Evolutionary conservation across 2,329 filamentous ascomycete species (phyloP), one percentile per base, ranked within the genome.

Genomic region (Fusarium multiceps): DNA sequence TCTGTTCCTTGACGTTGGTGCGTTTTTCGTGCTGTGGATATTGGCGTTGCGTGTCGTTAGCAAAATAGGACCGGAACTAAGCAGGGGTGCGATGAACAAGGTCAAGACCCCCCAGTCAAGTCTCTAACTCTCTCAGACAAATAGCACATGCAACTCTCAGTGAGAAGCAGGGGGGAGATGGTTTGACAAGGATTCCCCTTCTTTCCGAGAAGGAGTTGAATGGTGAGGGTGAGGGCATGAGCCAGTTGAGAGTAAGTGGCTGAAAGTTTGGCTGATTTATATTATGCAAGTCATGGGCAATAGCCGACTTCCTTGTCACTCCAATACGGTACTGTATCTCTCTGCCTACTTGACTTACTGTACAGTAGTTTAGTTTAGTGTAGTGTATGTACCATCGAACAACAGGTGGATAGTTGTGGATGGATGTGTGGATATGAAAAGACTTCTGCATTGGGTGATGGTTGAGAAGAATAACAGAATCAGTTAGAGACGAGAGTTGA

Each of bases 101-200:
- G 49, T 53, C 49, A 53, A 41, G 23, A 40, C 28, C 58, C 53
- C 60, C 57, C 25, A 56, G 55, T 69, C 68, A 59, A 66, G 57
- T 71, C 68, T 71, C 68, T 69, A 55, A 59, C 65, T 72, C 61
- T 71, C 65, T 60, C 68, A 72, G 61, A 71, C 65, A 69, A 58
- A 55, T 58, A 32, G 54, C 50, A 71, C 53, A 34, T 27, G 45
- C 28, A 37, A 54, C 28, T 53, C 60, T 45, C 40, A 37, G 34
- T 10, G 21, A 27, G 30, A 40, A 20, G 49, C 32, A 53, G 49
- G 49, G 49, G 49, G 49, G 34, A 53, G 41, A 28, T 34, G 34
- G 16, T 43, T 53, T 53, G 37, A 4, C 49, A 53, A 20, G 49
- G 49, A 21, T 56, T 43, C 54, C 43, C 27, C 27, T 55, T 55